Conservation (phyloP, 202 grass and related monocot genomes). For the Schoenoplectus triqueter region DNA sequence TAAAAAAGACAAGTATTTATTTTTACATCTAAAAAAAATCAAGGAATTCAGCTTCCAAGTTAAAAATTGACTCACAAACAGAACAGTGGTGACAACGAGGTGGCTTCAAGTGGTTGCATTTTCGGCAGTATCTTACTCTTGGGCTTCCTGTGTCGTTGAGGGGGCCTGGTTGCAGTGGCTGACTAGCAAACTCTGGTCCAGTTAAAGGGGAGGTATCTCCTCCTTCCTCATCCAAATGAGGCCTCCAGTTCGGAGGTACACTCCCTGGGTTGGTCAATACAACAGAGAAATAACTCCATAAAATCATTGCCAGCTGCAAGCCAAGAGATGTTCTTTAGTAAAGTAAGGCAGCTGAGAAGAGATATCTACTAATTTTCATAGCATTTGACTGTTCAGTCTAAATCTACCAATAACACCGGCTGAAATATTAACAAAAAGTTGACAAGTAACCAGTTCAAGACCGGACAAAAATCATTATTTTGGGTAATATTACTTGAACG, state of each 20-base stretch:
- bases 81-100: conserved; percentile 97
- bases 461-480: background rate
- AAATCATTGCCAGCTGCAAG: conserved; percentile 76
- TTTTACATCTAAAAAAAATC: background rate
- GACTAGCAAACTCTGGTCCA: conserved; percentile 51
- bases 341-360: background rate
- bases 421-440: too few relatives aligned
- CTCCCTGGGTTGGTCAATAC: conserved; percentile 82
- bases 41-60: background rate
- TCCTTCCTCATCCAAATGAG: conserved; percentile 71
- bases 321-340: conserved; percentile 32
- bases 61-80: conserved; percentile 63
- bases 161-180: conserved; percentile 56
- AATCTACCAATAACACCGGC: background rate
- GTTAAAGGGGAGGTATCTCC: conserved; percentile 71
- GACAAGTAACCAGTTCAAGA: background rate
- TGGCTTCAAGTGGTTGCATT: conserved; percentile 91
- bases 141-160: conserved; percentile 43
- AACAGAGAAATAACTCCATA: conserved; percentile 93
- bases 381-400: background rate
- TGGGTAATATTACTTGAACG: background rate
- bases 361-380: background rate
- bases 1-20: background rate
- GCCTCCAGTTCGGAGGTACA: conserved; percentile 84
- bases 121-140: conserved; percentile 77